These are phyloP conservation scores for Astragalus membranaceus DNA, from an alignment of 306 rosid genomes.

Conservation along the genomic window DNA sequence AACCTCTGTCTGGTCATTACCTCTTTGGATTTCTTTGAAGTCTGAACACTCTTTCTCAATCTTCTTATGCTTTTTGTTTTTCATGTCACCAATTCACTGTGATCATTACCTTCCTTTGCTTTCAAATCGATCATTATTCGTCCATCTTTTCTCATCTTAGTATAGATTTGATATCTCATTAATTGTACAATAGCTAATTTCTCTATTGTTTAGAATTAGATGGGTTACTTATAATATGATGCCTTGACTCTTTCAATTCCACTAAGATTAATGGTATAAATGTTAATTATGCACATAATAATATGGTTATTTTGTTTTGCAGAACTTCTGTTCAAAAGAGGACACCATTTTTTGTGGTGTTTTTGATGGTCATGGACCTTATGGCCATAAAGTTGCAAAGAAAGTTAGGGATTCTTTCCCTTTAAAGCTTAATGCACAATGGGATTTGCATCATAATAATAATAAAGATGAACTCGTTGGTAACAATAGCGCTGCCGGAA, in stretches of 20 bases:
- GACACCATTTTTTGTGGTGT: constrained; percentile 80
- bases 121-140: background rate
- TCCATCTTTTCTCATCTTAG: background rate
- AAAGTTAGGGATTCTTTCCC: constrained; percentile 87
- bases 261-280: background rate
- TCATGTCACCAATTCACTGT: background rate
- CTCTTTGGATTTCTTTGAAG: background rate
- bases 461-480: constrained; percentile 24
- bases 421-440: constrained; percentile 59
- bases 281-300: background rate
- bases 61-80: background rate
- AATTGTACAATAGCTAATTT: background rate
- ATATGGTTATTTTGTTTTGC: background rate
- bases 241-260: background rate
- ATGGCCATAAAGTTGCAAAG: constrained; percentile 82
- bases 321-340: constrained; percentile 72
- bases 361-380: constrained; percentile 97
- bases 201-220: background rate
- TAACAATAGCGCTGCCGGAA: constrained; percentile 23
- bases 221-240: background rate
- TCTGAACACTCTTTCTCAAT: background rate
- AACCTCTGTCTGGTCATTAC: background rate
- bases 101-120: background rate
- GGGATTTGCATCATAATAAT: constrained; percentile 46
- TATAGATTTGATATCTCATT: background rate